A percentile compares a stretch with the other conserved stretches of the same genome.
These are phyloP conservation scores for Serendipita vermifera DNA, from an alignment of 768 basidiomycete species.

Conservation along the genomic window DNA sequence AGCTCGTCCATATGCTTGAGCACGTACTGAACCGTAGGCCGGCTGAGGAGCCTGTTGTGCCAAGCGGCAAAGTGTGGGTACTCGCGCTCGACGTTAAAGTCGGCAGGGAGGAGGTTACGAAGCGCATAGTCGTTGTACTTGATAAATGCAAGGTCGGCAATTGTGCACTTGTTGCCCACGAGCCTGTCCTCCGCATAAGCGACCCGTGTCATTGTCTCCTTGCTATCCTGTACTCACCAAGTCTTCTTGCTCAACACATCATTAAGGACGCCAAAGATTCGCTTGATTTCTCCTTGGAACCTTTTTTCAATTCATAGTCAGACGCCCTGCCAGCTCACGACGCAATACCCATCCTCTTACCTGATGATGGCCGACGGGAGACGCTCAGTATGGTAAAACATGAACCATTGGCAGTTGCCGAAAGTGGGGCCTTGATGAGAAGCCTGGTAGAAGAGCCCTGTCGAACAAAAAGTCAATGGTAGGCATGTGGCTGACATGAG, in stretches of 20 bases:
- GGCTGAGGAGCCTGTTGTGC: constrained; percentile 8
- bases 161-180: constrained; percentile 11
- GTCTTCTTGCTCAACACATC: constrained; percentile 12
- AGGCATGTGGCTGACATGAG: not conserved
- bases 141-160: constrained; percentile 11
- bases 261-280: constrained; percentile 16
- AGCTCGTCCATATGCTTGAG: constrained; percentile 3
- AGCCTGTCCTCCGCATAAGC: constrained; percentile 9
- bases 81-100: constrained; percentile 11
- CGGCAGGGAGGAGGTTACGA: not conserved
- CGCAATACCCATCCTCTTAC: too few species aligned
- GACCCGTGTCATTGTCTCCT: too few species aligned
- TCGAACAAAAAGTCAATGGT: not conserved
- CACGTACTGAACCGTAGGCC: constrained; percentile 9
- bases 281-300: constrained; percentile 14
- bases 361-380: constrained; percentile 14
- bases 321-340: too few species aligned
- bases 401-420: constrained; percentile 15
- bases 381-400: constrained; percentile 13
- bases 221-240: constrained; percentile 13
- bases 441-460: constrained; percentile 14
- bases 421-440: constrained; percentile 13
- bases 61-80: constrained; percentile 7
- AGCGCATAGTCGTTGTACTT: constrained; percentile 12
- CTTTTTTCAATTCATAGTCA: too few species aligned